phyloP scores from a whole-genome alignment of 2,329 filamentous ascomycete genomes.

The Aspergillus neotritici region DNA sequence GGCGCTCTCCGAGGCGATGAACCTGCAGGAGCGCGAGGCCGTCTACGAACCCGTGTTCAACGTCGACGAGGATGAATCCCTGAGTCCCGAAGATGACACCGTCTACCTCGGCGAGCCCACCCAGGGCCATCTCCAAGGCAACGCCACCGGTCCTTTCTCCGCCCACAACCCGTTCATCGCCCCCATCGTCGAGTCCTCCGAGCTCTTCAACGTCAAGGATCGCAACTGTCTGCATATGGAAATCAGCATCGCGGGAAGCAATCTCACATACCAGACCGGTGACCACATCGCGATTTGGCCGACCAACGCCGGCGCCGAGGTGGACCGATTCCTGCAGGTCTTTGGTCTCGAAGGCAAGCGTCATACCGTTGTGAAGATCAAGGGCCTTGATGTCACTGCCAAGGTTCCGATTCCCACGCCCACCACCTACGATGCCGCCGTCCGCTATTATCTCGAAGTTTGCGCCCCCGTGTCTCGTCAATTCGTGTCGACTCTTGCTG shows the following conservation, averaged over 20 bases:
- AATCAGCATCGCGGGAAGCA: conserved; percentile 82
- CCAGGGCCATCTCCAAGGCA: conserved; percentile 86
- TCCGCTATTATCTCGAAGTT: conserved; percentile 95
- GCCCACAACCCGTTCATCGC: conserved; percentile 96
- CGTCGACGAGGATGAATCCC: conserved; percentile 67
- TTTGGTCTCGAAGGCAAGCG: conserved; percentile 72
- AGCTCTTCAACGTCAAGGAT: conserved; percentile 83
- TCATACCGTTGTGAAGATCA: conserved; percentile 77
- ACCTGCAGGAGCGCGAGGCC: conserved; percentile 87
- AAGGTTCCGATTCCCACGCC: conserved; percentile 97
- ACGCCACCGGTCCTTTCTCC: conserved; percentile 83
- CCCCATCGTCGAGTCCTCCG: conserved; percentile 81
- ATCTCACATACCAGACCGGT: conserved; percentile 88
- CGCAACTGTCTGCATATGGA: conserved; percentile 97
- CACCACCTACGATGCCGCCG: conserved; percentile 89
- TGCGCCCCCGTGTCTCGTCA: conserved; percentile 93
- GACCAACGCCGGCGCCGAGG: conserved; percentile 86
- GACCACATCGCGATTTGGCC: conserved; percentile 98
- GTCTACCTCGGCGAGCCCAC: conserved; percentile 97
- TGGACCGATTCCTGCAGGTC: conserved; percentile 79
- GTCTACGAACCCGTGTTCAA: conserved; percentile 91
- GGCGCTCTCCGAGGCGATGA: conserved; percentile 74
- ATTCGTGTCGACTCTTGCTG: conserved; percentile 78
- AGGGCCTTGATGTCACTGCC: conserved; percentile 86
- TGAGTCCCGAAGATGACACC: conserved; percentile 67